Evolutionary conservation across 2,329 filamentous ascomycete species (phyloP).

Genomic region (Ceratocystis diversiconidia): DNA sequence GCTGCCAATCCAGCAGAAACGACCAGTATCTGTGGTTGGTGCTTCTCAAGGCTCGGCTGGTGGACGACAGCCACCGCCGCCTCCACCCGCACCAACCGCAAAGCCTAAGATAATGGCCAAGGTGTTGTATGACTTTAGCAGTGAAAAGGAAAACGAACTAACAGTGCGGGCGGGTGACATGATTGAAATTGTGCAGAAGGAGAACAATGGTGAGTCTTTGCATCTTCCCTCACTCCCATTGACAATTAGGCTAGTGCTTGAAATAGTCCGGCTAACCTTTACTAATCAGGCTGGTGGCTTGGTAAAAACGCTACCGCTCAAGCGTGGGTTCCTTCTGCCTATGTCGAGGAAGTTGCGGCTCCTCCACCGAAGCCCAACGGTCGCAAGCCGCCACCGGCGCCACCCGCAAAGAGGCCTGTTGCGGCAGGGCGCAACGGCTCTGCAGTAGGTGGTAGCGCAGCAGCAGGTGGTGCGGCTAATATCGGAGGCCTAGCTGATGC

Average conservation of each 20-base stretch:
- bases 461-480: constrained; percentile 52
- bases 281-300: constrained; percentile 74
- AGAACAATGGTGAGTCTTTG: constrained; percentile 65
- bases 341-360: constrained; percentile 70
- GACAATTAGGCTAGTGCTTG: constrained; percentile 19
- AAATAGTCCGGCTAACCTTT: not conserved
- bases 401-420: constrained; percentile 66
- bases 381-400: constrained; percentile 62
- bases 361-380: constrained; percentile 30
- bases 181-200: constrained; percentile 83
- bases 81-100: constrained; percentile 43
- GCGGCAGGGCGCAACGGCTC: constrained; percentile 55
- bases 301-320: constrained; percentile 60
- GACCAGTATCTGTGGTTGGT: constrained; percentile 19
- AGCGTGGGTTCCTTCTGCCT: constrained; percentile 88
- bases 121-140: constrained; percentile 82
- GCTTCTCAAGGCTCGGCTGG: constrained; percentile 17
- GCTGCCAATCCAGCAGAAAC: constrained; percentile 13
- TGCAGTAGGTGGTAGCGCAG: constrained; percentile 46
- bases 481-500: constrained; percentile 65
- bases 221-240: not conserved
- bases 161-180: constrained; percentile 66
- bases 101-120: constrained; percentile 65
- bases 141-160: constrained; percentile 73
- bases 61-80: constrained; percentile 34